phyloP scores from a whole-genome alignment of 2,329 filamentous ascomycete genomes.

The Colletotrichum acutatum region DNA sequence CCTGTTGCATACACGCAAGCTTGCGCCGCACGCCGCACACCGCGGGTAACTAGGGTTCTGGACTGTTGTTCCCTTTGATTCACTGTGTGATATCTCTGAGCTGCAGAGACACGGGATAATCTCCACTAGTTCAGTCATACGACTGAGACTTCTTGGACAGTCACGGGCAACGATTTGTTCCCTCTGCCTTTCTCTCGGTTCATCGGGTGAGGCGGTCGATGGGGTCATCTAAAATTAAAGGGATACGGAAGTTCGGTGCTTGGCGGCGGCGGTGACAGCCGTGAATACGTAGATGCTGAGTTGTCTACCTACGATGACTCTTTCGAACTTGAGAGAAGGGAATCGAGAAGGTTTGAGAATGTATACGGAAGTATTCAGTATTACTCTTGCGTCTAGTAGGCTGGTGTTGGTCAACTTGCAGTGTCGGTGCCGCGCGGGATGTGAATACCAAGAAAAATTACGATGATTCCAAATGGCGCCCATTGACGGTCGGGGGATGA shows the following conservation, averaged over 20 bases:
- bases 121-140: constrained; percentile 25
- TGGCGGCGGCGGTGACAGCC: constrained; percentile 2
- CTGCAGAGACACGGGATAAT: constrained; percentile 12
- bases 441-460: background rate
- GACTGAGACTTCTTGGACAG: constrained; percentile 27
- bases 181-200: background rate
- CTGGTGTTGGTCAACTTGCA: no score
- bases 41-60: constrained; percentile 8
- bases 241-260: constrained; percentile 1
- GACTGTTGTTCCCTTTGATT: constrained; percentile 19
- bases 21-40: constrained; percentile 5
- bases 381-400: no score
- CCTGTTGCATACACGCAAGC: constrained; percentile 26
- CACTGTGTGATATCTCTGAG: background rate
- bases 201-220: constrained; percentile 18
- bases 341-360: background rate
- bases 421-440: background rate
- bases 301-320: background rate
- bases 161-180: constrained; percentile 3
- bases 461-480: background rate
- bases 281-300: background rate
- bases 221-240: constrained; percentile 15
- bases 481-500: background rate
- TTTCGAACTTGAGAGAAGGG: background rate
- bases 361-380: no score